Evolutionary conservation across 2,329 filamentous ascomycete species (phyloP).

Genomic region (Fusarium armeniacum): DNA sequence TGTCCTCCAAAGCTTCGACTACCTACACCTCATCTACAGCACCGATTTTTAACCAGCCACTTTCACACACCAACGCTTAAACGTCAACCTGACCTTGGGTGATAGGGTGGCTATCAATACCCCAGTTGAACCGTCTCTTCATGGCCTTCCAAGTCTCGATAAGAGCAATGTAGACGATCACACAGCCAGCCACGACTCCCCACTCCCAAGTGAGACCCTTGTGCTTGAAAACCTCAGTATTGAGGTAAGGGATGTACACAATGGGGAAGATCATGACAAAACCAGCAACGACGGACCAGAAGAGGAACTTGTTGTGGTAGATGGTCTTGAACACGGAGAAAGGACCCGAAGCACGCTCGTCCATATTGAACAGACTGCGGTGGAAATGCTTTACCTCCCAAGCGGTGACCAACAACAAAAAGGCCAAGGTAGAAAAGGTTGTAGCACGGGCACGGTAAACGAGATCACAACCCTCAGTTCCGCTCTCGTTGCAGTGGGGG

Average conservation of each 20-base stretch:
- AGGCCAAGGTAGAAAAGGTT: slow-evolving; percentile 77
- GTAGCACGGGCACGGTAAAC: slow-evolving; percentile 76
- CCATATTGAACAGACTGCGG: slow-evolving; percentile 77
- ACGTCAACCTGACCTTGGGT: slow-evolving; percentile 38
- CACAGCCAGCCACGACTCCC: slow-evolving; percentile 73
- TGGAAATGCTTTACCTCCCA: slow-evolving; percentile 82
- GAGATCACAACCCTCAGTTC: slow-evolving; percentile 63
- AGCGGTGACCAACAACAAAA: slow-evolving; percentile 75
- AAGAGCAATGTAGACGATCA: slow-evolving; percentile 71
- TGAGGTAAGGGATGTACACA: slow-evolving; percentile 77
- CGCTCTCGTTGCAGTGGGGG: slow-evolving; percentile 69
- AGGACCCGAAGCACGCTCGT: slow-evolving; percentile 64
- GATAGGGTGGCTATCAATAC: slow-evolving; percentile 48
- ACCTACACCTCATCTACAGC: neutral
- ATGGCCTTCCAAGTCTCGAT: slow-evolving; percentile 78
- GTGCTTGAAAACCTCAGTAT: slow-evolving; percentile 77
- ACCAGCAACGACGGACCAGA: slow-evolving; percentile 73
- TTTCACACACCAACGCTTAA: slow-evolving; percentile 7
- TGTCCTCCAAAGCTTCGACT: slow-evolving; percentile 41
- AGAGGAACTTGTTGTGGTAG: slow-evolving; percentile 77
- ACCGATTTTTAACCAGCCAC: slow-evolving; percentile 10
- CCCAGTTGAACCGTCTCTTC: slow-evolving; percentile 66
- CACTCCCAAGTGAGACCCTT: slow-evolving; percentile 78
- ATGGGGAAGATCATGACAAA: slow-evolving; percentile 73
- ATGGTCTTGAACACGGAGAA: slow-evolving; percentile 71